A percentile compares a stretch with the other conserved stretches of the same genome.
Evolutionary conservation across 2,329 filamentous ascomycete genomes (phyloP).

Genomic region (Sporothrix humicola): DNA sequence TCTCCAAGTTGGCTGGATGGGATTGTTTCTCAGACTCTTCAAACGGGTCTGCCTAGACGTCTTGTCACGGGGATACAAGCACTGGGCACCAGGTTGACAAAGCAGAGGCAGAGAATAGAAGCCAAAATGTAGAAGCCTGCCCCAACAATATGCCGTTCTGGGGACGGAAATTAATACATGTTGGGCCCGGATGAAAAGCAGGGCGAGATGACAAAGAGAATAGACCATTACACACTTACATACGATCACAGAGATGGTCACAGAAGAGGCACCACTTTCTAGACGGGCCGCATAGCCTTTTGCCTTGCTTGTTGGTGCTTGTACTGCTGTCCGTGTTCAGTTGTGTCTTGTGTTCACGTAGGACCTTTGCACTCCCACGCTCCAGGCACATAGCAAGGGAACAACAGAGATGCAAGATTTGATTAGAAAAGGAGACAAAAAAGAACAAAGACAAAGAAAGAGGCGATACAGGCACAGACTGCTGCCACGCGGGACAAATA

Average conservation of each 20-base stretch:
- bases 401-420: too few species aligned
- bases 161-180: background rate
- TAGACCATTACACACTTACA: background rate
- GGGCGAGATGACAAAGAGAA: background rate
- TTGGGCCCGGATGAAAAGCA: conserved; percentile 5
- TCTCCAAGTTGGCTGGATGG: too few species aligned
- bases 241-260: background rate
- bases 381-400: too few species aligned
- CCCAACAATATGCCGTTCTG: background rate
- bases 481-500: conserved; percentile 2
- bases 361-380: too few species aligned
- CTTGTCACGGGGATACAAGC: background rate
- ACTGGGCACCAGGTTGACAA: background rate
- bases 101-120: too few species aligned
- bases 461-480: background rate
- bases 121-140: too few species aligned
- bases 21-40: background rate
- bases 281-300: conserved; percentile 12
- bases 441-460: too few species aligned
- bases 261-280: background rate
- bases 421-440: too few species aligned
- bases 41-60: conserved; percentile 12
- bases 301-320: background rate
- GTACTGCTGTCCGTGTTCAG: too few species aligned
- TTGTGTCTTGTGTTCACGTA: too few species aligned